Percentiles rank a stretch among this genome's conserved stretches.
phyloP scores from a whole-genome alignment of 495 filamentous ascomycete genomes.

The Pseudoneurospora amorphoporcata region DNA sequence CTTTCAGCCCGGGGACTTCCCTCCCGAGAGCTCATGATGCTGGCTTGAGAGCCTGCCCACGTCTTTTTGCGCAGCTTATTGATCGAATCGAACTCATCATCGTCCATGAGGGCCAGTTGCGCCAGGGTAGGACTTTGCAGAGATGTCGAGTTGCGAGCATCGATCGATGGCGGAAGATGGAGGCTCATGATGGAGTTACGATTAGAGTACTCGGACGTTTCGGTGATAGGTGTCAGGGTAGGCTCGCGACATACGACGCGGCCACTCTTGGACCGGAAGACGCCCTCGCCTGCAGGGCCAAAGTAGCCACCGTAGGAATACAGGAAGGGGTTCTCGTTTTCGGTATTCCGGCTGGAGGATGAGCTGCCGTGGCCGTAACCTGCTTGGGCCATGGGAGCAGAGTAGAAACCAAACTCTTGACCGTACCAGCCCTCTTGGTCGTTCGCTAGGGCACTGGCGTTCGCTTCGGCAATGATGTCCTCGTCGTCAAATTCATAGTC shows the following conservation, averaged over 20 bases:
- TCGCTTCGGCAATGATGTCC: slow-evolving; percentile 85
- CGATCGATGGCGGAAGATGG: slow-evolving; percentile 42
- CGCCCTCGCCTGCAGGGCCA: slow-evolving; percentile 47
- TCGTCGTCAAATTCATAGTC: slow-evolving; percentile 67
- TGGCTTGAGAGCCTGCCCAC: slow-evolving; percentile 73
- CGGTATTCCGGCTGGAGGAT: slow-evolving; percentile 5
- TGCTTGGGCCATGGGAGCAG: slow-evolving; percentile 41
- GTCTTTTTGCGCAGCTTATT: slow-evolving; percentile 63
- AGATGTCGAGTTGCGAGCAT: slow-evolving; percentile 7
- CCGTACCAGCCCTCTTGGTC: slow-evolving; percentile 92
- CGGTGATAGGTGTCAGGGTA: slow-evolving; percentile 90
- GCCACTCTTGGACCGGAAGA: slow-evolving; percentile 57
- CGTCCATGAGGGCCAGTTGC: slow-evolving; percentile 60
- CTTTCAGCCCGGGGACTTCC: slow-evolving; percentile 44
- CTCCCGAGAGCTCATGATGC: slow-evolving; percentile 48
- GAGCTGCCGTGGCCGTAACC: slow-evolving; percentile 10
- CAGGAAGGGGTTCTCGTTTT: slow-evolving; percentile 34
- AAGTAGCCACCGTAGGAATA: slow-evolving; percentile 87
- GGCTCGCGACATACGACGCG: slow-evolving; percentile 70
- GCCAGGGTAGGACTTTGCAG: slow-evolving; percentile 51
- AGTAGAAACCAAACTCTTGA: slow-evolving; percentile 96
- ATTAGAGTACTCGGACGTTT: slow-evolving; percentile 91
- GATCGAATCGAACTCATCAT: slow-evolving; percentile 50
- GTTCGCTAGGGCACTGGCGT: slow-evolving; percentile 83
- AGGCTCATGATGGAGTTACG: slow-evolving; percentile 79